Evolutionary conservation across 495 filamentous ascomycete species (phyloP).

Genomic region (Talaromyces thailandensis): DNA sequence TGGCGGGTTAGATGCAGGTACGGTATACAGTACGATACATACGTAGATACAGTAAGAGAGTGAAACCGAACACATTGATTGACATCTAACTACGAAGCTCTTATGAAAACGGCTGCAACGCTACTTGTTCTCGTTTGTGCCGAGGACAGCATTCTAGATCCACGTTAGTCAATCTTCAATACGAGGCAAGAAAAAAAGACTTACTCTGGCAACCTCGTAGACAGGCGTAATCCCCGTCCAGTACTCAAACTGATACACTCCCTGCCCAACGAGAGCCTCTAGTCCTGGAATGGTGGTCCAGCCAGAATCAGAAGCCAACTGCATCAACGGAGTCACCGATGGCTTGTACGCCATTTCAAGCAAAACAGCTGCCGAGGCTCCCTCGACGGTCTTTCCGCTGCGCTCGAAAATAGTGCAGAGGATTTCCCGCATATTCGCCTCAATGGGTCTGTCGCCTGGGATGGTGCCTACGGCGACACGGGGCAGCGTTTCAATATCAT

Average conservation of each 20-base stretch:
- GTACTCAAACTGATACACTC: conserved; percentile 69
- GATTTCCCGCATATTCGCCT: conserved; percentile 57
- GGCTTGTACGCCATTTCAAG: conserved; percentile 98
- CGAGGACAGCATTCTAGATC: conserved; percentile 5
- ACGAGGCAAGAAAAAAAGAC: neutral
- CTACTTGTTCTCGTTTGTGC: neutral
- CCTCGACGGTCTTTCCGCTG: conserved; percentile 13
- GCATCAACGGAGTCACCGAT: conserved; percentile 72
- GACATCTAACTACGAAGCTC: neutral
- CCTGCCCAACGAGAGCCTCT: conserved; percentile 86
- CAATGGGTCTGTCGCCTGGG: conserved; percentile 81
- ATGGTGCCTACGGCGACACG: conserved; percentile 80
- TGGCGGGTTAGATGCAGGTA: neutral
- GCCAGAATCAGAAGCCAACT: conserved; percentile 67
- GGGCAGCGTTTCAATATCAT: conserved; percentile 46
- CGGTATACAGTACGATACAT: neutral
- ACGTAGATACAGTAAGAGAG: neutral
- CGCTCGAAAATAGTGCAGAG: conserved; percentile 55
- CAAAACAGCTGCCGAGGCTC: conserved; percentile 44
- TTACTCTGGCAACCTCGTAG: conserved; percentile 52
- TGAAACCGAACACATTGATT: neutral
- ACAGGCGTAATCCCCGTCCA: conserved; percentile 73
- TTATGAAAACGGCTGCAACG: neutral
- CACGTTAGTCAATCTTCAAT: neutral
- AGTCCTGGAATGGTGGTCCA: conserved; percentile 82